Conservation (phyloP, 352 stramenopile species). For the Phytophthora cryptogea region DNA sequence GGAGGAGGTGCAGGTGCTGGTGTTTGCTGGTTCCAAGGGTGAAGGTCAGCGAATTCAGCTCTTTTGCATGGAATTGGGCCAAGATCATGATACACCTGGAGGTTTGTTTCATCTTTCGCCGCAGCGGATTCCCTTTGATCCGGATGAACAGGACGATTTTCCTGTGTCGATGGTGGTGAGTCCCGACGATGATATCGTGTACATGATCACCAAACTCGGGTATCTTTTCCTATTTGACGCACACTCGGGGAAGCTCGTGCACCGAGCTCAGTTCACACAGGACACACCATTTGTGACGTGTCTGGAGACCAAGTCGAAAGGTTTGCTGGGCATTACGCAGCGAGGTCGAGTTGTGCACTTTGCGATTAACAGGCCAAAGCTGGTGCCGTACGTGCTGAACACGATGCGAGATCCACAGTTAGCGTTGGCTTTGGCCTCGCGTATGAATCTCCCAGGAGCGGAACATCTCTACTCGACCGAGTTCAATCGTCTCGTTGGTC, state of each 20-base stretch:
- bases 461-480: conserved; percentile 98
- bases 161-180: conserved; percentile 97
- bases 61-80: conserved; percentile 99
- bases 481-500: conserved; percentile 95
- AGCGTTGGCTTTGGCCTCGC: conserved; percentile 94
- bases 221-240: conserved; percentile 99
- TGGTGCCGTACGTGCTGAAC: conserved; percentile 99
- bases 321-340: conserved; percentile 98
- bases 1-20: conserved; percentile 89
- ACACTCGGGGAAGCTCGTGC: conserved; percentile 98
- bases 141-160: conserved; percentile 97
- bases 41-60: conserved; percentile 78
- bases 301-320: conserved; percentile 92
- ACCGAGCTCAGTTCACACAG: conserved; percentile 96
- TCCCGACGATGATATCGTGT: conserved; percentile 94
- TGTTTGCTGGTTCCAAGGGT: conserved; percentile 88
- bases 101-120: conserved; percentile 95
- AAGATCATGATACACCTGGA: conserved; percentile 94
- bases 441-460: conserved; percentile 97
- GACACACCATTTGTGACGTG: conserved; percentile 98
- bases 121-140: conserved; percentile 94
- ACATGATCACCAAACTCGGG: conserved; percentile 99
- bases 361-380: conserved; percentile 96
- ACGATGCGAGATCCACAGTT: conserved; percentile 97
- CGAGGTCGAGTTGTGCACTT: conserved; percentile 97